Evolutionary conservation across 345 rosid genomes (phyloP).

Genomic region (Arabidopsis suecica): DNA sequence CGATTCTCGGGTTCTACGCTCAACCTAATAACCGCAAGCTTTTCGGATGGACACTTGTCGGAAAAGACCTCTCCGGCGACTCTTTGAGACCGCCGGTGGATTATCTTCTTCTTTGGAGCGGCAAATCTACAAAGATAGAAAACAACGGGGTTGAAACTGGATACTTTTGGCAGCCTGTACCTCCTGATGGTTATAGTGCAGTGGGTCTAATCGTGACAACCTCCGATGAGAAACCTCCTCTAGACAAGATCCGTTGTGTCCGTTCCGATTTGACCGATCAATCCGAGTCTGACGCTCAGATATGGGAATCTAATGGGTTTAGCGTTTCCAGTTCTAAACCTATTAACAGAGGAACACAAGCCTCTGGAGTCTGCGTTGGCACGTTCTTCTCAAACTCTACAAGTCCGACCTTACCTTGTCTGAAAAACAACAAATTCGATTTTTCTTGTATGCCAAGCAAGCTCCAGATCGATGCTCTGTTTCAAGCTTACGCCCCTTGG

Average conservation of each 20-base stretch:
- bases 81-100: constrained; percentile 61
- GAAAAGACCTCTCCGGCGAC: constrained; percentile 47
- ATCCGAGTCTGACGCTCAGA: constrained; percentile 50
- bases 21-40: constrained; percentile 68
- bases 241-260: constrained; percentile 68
- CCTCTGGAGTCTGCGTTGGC: constrained; percentile 61
- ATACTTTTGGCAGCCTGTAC: constrained; percentile 72
- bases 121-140: constrained; percentile 60
- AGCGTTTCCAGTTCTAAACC: constrained; percentile 57
- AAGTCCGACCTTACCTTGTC: constrained; percentile 50
- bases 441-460: constrained; percentile 66
- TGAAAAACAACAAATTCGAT: constrained; percentile 60
- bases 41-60: constrained; percentile 68
- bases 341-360: constrained; percentile 50
- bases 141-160: constrained; percentile 51
- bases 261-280: constrained; percentile 66
- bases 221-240: constrained; percentile 62
- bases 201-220: constrained; percentile 68
- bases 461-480: constrained; percentile 56
- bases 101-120: constrained; percentile 83
- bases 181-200: constrained; percentile 70
- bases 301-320: constrained; percentile 69
- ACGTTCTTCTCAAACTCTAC: constrained; percentile 55
- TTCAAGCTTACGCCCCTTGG: constrained; percentile 64
- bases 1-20: constrained; percentile 61